phyloP scores from a whole-genome alignment of 2,329 filamentous ascomycete species.

The Hirsutella rhossiliensis region DNA sequence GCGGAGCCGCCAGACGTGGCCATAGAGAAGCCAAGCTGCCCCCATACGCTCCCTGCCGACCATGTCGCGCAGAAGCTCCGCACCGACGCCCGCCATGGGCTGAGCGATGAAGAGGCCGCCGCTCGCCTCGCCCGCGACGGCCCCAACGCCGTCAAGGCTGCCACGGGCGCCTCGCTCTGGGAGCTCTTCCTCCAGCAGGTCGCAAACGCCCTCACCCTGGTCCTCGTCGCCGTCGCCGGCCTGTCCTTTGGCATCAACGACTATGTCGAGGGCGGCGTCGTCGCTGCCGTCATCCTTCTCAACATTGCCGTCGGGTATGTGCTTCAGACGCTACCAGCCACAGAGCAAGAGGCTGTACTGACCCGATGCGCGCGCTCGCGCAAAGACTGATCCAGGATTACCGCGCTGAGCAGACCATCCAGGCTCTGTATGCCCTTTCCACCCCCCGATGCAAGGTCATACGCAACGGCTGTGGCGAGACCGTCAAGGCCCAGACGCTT shows the following conservation, averaged over 20 bases:
- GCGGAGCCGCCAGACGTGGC: constrained; percentile 21
- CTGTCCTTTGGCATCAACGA: constrained; percentile 53
- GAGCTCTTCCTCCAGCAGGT: constrained; percentile 67
- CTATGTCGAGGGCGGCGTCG: constrained; percentile 51
- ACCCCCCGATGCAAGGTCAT: constrained; percentile 48
- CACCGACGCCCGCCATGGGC: constrained; percentile 42
- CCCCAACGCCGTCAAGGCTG: constrained; percentile 58
- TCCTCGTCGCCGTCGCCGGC: constrained; percentile 64
- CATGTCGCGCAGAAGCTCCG: constrained; percentile 24
- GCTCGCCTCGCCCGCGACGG: constrained; percentile 55
- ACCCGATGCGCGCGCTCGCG: neutral
- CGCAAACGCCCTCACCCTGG: constrained; percentile 64
- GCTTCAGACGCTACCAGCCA: neutral
- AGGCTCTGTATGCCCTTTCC: constrained; percentile 45
- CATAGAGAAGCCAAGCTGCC: constrained; percentile 22
- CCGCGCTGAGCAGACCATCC: constrained; percentile 49
- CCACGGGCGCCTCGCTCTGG: constrained; percentile 60
- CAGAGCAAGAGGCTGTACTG: neutral
- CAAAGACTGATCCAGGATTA: constrained; percentile 46
- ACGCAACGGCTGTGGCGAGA: constrained; percentile 37
- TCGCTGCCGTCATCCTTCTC: constrained; percentile 51
- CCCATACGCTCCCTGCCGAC: constrained; percentile 23
- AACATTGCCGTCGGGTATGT: constrained; percentile 52
- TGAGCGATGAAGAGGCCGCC: constrained; percentile 50
- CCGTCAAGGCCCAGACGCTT: constrained; percentile 41